Percentiles rank a stretch among this genome's conserved stretches.
Evolutionary conservation across 2,329 filamentous ascomycete species (phyloP).

Genomic region (Metarhizium rileyi): DNA sequence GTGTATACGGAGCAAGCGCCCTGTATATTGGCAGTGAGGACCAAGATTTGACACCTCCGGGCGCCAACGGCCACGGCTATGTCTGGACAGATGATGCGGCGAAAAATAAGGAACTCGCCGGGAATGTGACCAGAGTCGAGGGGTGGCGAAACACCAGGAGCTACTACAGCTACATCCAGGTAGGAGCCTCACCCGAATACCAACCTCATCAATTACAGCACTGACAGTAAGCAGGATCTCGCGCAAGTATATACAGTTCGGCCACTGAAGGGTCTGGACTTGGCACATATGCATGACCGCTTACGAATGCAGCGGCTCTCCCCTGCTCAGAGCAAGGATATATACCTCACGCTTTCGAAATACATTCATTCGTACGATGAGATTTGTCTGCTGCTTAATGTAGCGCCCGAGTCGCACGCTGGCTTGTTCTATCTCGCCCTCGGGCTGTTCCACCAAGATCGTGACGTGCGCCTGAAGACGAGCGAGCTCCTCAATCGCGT

Average conservation of each 20-base stretch:
- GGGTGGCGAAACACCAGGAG: constrained; percentile 93
- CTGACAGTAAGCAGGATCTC: constrained; percentile 40
- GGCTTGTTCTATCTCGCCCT: constrained; percentile 87
- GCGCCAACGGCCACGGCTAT: constrained; percentile 76
- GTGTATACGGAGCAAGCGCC: constrained; percentile 85
- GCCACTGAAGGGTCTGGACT: constrained; percentile 70
- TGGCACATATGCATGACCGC: constrained; percentile 88
- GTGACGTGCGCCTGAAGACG: constrained; percentile 66
- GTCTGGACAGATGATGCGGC: constrained; percentile 82
- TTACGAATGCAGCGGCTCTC: constrained; percentile 73
- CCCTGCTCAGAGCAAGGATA: constrained; percentile 65
- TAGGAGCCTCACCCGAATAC: constrained; percentile 18
- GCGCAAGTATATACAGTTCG: constrained; percentile 53
- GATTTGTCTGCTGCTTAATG: constrained; percentile 72
- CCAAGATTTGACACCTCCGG: constrained; percentile 45
- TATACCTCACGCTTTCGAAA: constrained; percentile 73
- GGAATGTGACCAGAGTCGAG: constrained; percentile 87
- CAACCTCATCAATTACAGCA: neutral
- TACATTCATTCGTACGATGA: constrained; percentile 74
- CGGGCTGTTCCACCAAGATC: constrained; percentile 83
- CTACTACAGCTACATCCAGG: constrained; percentile 92
- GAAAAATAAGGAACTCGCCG: constrained; percentile 77
- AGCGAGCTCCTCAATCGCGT: constrained; percentile 76
- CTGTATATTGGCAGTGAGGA: constrained; percentile 77
- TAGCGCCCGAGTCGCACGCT: constrained; percentile 75